phyloP scores from a whole-genome alignment of 306 rosid species.

The Dryas alaskensis region DNA sequence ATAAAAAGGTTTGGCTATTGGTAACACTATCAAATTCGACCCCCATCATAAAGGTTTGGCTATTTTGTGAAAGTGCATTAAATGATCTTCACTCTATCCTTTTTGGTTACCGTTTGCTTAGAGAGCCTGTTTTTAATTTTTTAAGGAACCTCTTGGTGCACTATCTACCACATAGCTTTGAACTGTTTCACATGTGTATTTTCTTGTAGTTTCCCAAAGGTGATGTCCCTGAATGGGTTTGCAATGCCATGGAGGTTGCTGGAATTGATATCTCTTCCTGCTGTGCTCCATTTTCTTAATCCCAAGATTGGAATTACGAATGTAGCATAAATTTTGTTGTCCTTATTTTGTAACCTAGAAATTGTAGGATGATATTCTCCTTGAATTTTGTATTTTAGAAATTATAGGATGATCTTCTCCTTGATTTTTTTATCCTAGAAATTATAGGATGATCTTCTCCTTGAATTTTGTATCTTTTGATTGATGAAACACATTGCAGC shows the following conservation, averaged over 20 bases:
- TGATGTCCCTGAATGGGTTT: conserved; percentile 91
- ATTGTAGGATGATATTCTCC: not conserved
- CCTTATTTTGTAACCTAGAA: conserved; percentile 40
- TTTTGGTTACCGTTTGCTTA: not conserved
- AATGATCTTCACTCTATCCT: not conserved
- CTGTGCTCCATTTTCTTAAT: conserved; percentile 41
- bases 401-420: not conserved
- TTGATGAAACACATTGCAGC: not conserved
- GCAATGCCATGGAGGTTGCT: conserved; percentile 96
- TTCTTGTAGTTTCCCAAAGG: conserved; percentile 75
- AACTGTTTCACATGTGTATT: conserved; percentile 9
- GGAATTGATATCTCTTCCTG: conserved; percentile 88
- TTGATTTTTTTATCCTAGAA: conserved; percentile 31
- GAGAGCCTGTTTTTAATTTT: not conserved
- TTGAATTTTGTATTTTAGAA: conserved; percentile 36
- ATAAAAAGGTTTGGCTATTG: not conserved
- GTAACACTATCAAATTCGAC: not conserved
- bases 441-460: not conserved
- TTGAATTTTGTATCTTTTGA: conserved; percentile 6
- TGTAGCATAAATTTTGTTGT: conserved; percentile 51
- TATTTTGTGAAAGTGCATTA: not conserved
- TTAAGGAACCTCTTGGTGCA: not conserved
- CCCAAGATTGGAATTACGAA: conserved; percentile 27
- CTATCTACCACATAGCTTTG: not conserved
- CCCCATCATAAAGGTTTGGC: not conserved